A percentile compares a stretch with the other conserved stretches of the same genome.
Evolutionary conservation across 352 stramenopile species (phyloP).

Genomic region (Pythium rhizo-oryzae): DNA sequence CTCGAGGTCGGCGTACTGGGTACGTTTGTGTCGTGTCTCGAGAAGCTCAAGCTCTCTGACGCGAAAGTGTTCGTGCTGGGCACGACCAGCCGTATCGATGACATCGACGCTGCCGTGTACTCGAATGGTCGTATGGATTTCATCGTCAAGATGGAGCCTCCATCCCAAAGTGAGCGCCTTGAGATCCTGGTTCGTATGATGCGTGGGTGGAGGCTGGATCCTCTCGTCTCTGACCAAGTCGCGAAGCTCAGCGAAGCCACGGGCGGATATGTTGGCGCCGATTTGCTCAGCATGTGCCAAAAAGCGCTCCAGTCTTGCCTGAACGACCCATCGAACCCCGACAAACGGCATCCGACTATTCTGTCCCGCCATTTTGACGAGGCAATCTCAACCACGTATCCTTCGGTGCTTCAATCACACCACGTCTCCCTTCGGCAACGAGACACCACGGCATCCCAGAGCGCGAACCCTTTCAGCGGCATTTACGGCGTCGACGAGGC

Average conservation of each 20-base stretch:
- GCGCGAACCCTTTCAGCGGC: slow-evolving; percentile 53
- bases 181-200: slow-evolving; percentile 94
- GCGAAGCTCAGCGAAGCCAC: slow-evolving; percentile 93
- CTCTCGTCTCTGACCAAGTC: slow-evolving; percentile 69
- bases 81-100: slow-evolving; percentile 76
- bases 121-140: slow-evolving; percentile 97
- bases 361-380: slow-evolving; percentile 67
- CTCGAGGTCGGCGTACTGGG: slow-evolving; percentile 81
- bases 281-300: slow-evolving; percentile 80
- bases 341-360: slow-evolving; percentile 17
- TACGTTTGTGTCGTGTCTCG: slow-evolving; percentile 84
- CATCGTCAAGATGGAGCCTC: slow-evolving; percentile 95
- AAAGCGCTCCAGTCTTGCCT: slow-evolving; percentile 66
- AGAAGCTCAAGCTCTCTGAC: slow-evolving; percentile 55
- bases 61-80: slow-evolving; percentile 69
- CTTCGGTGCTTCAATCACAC: slow-evolving; percentile 96
- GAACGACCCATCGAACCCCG: slow-evolving; percentile 36
- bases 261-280: slow-evolving; percentile 94
- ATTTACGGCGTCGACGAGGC: slow-evolving; percentile 98
- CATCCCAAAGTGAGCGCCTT: slow-evolving; percentile 88
- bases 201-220: slow-evolving; percentile 68
- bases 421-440: slow-evolving; percentile 85
- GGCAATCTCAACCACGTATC: slow-evolving; percentile 92
- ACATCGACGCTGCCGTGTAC: slow-evolving; percentile 92
- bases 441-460: neutral